phyloP scores from a whole-genome alignment of 148 eudicot species.

The Chenopodium berlandieri region DNA sequence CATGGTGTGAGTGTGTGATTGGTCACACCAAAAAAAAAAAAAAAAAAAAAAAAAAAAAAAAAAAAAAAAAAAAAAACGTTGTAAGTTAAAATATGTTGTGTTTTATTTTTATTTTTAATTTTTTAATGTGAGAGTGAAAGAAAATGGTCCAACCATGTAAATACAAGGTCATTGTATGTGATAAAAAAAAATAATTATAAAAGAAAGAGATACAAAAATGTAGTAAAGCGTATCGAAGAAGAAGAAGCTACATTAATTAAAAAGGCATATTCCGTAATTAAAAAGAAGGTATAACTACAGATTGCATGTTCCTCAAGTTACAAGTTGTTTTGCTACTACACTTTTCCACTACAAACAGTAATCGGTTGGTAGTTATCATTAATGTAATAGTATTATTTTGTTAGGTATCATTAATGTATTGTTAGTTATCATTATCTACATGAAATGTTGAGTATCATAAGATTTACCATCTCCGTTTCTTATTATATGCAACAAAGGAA shows the following conservation, averaged over 20 bases:
- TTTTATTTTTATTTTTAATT: too few species aligned
- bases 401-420: too few species aligned
- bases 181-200: not conserved
- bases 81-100: too few species aligned
- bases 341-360: not conserved
- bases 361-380: slow-evolving; percentile 5
- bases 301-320: not conserved
- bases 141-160: not conserved
- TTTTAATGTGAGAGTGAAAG: not conserved
- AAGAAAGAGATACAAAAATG: not conserved
- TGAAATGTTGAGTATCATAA: too few species aligned
- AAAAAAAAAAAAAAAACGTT: too few species aligned
- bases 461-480: too few species aligned
- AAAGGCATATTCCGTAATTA: not conserved
- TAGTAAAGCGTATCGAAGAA: not conserved
- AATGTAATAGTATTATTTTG: too few species aligned
- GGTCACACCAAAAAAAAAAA: too few species aligned
- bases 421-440: too few species aligned
- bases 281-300: not conserved
- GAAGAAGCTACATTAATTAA: not conserved
- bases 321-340: not conserved
- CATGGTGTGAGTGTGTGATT: too few species aligned
- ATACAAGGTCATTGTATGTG: not conserved
- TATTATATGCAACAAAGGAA: too few species aligned
- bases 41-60: too few species aligned